Evolutionary conservation across 805 yeast genomes (phyloP).

Genomic region (Kazachstania psychrophila): DNA sequence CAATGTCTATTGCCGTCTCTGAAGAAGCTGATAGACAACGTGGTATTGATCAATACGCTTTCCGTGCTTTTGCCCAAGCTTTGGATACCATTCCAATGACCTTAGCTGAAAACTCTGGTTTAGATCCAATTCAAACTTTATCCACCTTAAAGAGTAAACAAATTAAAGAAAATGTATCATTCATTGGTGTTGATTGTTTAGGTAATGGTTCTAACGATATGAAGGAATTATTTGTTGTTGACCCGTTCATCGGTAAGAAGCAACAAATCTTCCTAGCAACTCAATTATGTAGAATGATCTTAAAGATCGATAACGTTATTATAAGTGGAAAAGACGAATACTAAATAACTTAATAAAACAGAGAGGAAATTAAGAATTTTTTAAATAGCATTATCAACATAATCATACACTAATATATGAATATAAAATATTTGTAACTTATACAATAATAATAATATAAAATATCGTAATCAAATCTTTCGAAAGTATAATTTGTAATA

Average conservation of each 20-base stretch:
- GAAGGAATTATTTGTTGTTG: slow-evolving; percentile 90
- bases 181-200: slow-evolving; percentile 89
- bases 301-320: slow-evolving; percentile 93
- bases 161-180: slow-evolving; percentile 56
- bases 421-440: not conserved
- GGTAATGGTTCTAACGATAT: slow-evolving; percentile 83
- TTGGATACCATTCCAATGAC: slow-evolving; percentile 89
- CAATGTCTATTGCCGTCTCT: slow-evolving; percentile 84
- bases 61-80: slow-evolving; percentile 89
- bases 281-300: slow-evolving; percentile 93
- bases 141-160: slow-evolving; percentile 79
- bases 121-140: slow-evolving; percentile 85
- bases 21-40: slow-evolving; percentile 87
- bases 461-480: not conserved
- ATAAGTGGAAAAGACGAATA: slow-evolving; percentile 77
- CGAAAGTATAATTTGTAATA: not conserved
- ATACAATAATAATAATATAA: not conserved
- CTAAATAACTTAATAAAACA: too few species aligned
- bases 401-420: not conserved
- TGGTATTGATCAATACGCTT: slow-evolving; percentile 96
- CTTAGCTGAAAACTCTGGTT: slow-evolving; percentile 93
- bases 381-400: not conserved
- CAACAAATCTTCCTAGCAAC: slow-evolving; percentile 94
- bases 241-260: slow-evolving; percentile 94
- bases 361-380: too few species aligned